Evolutionary conservation across 176 grass and related monocot species (phyloP).

Genomic region (Juncus effusus): DNA sequence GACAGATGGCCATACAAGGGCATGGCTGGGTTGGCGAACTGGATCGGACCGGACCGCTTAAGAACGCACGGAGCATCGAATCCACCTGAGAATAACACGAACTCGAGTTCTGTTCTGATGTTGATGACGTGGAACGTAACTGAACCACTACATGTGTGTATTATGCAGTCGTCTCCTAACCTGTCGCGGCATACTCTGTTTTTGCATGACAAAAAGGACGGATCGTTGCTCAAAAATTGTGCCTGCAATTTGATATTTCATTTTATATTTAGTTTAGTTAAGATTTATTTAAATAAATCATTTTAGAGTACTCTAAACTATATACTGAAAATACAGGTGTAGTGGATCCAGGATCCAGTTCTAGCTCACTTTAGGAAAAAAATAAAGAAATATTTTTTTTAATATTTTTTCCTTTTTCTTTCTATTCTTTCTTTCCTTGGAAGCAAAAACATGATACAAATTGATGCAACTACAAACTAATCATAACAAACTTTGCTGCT

Average conservation of each 20-base stretch:
- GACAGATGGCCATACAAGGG: conserved; percentile 67
- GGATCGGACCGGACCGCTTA: conserved; percentile 44
- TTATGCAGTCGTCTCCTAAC: conserved; percentile 28
- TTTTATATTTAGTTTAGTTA: background rate
- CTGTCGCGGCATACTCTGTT: conserved; percentile 37
- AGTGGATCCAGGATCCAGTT: no score
- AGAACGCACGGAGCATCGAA: conserved; percentile 64
- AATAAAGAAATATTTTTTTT: no score
- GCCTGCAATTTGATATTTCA: conserved; percentile 35
- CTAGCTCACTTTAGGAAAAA: no score
- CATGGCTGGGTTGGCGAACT: conserved; percentile 58
- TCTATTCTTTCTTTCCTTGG: no score
- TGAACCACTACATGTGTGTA: conserved; percentile 47
- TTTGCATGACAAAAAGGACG: conserved; percentile 48
- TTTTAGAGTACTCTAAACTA: no score
- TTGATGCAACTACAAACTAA: no score
- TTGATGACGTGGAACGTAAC: conserved; percentile 77
- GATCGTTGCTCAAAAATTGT: conserved; percentile 49
- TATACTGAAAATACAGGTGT: no score
- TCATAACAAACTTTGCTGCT: no score
- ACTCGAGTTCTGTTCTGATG: conserved; percentile 77
- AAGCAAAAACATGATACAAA: no score
- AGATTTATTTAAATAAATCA: no score
- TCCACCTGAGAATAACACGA: conserved; percentile 71
- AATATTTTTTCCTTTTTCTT: no score